Conservation (phyloP, 768 basidiomycete genomes). For the Gloeostereum incarnatum region DNA sequence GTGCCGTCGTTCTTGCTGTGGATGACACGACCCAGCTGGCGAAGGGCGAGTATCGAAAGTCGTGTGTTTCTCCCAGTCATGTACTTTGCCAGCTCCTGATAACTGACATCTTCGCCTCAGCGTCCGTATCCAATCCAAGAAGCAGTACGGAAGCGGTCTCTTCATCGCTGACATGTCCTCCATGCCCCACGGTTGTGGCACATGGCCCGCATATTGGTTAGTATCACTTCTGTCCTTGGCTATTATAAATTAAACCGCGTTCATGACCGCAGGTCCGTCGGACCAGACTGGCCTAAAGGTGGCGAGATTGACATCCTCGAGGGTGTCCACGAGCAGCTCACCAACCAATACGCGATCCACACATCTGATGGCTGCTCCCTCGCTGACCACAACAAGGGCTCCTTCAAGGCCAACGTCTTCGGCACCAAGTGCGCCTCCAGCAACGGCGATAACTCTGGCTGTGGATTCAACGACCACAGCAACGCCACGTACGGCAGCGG, state of each 20-base stretch:
- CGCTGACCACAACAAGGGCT: conserved; percentile 5
- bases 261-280: conserved; percentile 23
- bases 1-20: too few relatives aligned
- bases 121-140: conserved; percentile 59
- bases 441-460: conserved; percentile 53
- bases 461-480: conserved; percentile 24
- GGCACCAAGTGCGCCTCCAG: conserved; percentile 17
- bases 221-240: neutral
- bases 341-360: conserved; percentile 63
- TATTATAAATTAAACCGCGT: neutral
- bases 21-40: too few relatives aligned
- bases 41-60: too few relatives aligned
- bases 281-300: conserved; percentile 39
- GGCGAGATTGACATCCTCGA: conserved; percentile 77
- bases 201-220: conserved; percentile 49
- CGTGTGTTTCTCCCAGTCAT: too few relatives aligned
- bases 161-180: conserved; percentile 40
- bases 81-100: too few relatives aligned
- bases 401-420: conserved; percentile 11
- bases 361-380: conserved; percentile 34
- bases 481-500: conserved; percentile 9
- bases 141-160: conserved; percentile 54
- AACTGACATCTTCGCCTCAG: conserved; percentile 34
- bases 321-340: conserved; percentile 49
- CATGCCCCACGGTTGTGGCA: conserved; percentile 58